phyloP scores from a whole-genome alignment of 1,139 yeast genomes.

The Torulaspora pretoriensis region DNA sequence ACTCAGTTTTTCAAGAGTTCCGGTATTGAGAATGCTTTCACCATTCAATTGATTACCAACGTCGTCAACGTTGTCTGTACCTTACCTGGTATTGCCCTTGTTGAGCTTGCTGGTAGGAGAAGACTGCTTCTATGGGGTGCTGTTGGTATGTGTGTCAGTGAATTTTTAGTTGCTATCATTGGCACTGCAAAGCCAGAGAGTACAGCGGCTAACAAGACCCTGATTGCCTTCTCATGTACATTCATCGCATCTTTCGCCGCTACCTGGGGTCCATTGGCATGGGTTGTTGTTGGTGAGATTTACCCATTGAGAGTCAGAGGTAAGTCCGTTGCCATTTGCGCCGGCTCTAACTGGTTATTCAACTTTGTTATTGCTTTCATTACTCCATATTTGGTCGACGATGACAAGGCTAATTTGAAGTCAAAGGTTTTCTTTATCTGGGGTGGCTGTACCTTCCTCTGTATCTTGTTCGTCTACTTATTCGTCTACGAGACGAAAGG shows the following conservation, averaged over 20 bases:
- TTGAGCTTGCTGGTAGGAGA: slow-evolving; percentile 88
- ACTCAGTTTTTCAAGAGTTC: slow-evolving; percentile 84
- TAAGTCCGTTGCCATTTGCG: slow-evolving; percentile 70
- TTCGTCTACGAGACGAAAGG: slow-evolving; percentile 69
- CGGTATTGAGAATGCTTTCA: slow-evolving; percentile 81
- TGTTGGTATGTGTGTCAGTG: slow-evolving; percentile 77
- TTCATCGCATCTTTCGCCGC: slow-evolving; percentile 75
- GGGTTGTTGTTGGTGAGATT: slow-evolving; percentile 66
- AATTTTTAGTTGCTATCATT: slow-evolving; percentile 50
- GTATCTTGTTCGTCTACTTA: slow-evolving; percentile 55
- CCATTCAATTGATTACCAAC: slow-evolving; percentile 88
- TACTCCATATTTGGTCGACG: slow-evolving; percentile 49
- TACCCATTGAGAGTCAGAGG: slow-evolving; percentile 75
- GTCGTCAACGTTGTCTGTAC: slow-evolving; percentile 90
- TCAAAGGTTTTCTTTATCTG: slow-evolving; percentile 71
- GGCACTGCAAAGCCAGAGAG: slow-evolving; percentile 36
- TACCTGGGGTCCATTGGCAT: slow-evolving; percentile 80
- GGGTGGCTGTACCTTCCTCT: slow-evolving; percentile 46
- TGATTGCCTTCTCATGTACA: slow-evolving; percentile 74
- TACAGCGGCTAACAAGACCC: slow-evolving; percentile 60
- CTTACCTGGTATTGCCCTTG: slow-evolving; percentile 66
- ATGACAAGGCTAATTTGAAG: slow-evolving; percentile 55
- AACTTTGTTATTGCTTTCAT: slow-evolving; percentile 72
- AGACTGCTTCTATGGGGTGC: slow-evolving; percentile 66
- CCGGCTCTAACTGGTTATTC: slow-evolving; percentile 71